Evolutionary conservation across 768 basidiomycete species (phyloP), one percentile per base, ranked within the genome.

Genomic region (Mycena rosella): DNA sequence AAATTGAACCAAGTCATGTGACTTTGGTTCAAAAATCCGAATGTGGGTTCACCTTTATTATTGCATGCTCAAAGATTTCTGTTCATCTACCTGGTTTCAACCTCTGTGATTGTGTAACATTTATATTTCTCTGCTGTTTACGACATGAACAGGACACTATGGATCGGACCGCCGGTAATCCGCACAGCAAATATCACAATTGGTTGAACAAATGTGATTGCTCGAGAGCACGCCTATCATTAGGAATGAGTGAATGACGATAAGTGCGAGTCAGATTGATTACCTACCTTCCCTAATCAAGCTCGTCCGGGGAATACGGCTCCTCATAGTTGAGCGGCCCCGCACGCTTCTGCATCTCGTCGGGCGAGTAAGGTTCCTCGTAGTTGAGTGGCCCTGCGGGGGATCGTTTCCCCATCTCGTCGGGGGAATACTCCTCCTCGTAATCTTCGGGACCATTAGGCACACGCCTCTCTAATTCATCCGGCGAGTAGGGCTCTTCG

Each of bases 281-380:
- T 27, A 11, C 48, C 36, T n/a, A 62, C 24, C 42, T 42, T 4
- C 9, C 24, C 24, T 48, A 48, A 13, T 29, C 49, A 27, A 30
- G 18, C 20, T 52, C 64, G 8, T 65, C 47, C 0, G 42, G 40
- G n/a, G 62, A 63, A n/a, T 63, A 63, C 5, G 51, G 52, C 61
- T 63, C 48, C 34, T 60, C 59, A n/a, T 65, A 65, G 48, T 59
- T 42, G 20, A 38, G n/a, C 6, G 49, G 47, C 1, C 63, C 63
- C 14, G 22, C 45, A 6, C 63, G 63, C 18, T 32, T 51, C 30
- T 29, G 29, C 47, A 65, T 24, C 34, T 65, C 65, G 17, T 66
- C 65, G 8, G 58, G 54, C 30, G 63, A 56, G 17, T 65, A 49
- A 0, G 20, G n/a, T 9, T 66, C 57, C 42, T 66, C 58, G 42